A percentile compares a stretch with the other conserved stretches of the same genome.
Evolutionary conservation across 1,139 yeast species (phyloP).

Genomic region (Candida sp.): DNA sequence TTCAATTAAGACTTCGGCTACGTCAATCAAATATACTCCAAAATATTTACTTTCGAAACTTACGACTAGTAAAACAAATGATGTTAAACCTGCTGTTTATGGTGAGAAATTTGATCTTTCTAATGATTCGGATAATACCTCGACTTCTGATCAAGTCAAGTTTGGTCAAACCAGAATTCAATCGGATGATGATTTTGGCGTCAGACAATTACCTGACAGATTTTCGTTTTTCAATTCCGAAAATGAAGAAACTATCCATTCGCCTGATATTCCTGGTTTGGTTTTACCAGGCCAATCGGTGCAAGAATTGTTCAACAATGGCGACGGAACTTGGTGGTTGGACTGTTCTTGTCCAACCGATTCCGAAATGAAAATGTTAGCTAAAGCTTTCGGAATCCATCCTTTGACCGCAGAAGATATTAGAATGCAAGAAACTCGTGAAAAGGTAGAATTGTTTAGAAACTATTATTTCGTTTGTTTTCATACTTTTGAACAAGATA

Average conservation of each 20-base stretch:
- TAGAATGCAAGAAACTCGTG: constrained; percentile 79
- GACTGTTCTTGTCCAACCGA: constrained; percentile 71
- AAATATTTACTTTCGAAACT: constrained; percentile 21
- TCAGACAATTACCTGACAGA: constrained; percentile 51
- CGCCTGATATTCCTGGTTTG: constrained; percentile 79
- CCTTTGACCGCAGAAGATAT: constrained; percentile 84
- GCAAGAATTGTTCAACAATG: constrained; percentile 55
- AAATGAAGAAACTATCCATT: constrained; percentile 83
- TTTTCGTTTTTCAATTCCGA: constrained; percentile 82
- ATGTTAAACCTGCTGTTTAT: constrained; percentile 3
- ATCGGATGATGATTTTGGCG: constrained; percentile 13
- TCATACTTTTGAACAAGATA: constrained; percentile 73
- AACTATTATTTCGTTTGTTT: constrained; percentile 76
- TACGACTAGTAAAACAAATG: constrained; percentile 4
- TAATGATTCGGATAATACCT: constrained; percentile 16
- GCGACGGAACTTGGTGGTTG: constrained; percentile 69
- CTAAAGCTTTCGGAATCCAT: constrained; percentile 77
- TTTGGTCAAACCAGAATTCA: constrained; percentile 34
- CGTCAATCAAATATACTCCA: constrained; percentile 66
- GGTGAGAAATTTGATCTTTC: constrained; percentile 16
- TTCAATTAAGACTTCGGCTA: constrained; percentile 17
- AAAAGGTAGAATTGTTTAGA: constrained; percentile 72
- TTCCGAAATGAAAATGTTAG: constrained; percentile 58
- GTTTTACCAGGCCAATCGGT: constrained; percentile 64
- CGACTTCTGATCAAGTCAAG: constrained; percentile 22